These are phyloP conservation scores for Ceratocystis diversiconidia DNA, from an alignment of 2,329 filamentous ascomycete genomes.

Conservation along the genomic window DNA sequence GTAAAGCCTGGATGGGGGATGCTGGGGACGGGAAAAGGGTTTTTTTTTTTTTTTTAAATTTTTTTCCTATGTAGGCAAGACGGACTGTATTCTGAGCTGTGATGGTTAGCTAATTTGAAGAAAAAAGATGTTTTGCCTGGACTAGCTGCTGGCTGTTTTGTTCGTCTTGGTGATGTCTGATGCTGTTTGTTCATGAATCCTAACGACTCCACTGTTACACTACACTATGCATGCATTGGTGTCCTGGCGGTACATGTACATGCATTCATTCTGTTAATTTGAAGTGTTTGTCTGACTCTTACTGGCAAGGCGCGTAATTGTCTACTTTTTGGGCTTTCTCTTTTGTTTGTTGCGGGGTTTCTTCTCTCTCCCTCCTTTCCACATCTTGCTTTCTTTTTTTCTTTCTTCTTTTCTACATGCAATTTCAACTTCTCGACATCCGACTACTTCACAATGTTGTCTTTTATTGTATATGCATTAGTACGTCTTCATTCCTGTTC, in stretches of 20 bases:
- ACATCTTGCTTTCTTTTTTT: neutral
- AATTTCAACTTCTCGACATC: too few relatives aligned
- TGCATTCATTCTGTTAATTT: too few relatives aligned
- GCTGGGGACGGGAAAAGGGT: neutral
- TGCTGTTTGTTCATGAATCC: too few relatives aligned
- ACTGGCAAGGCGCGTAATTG: too few relatives aligned
- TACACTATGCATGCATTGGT: neutral
- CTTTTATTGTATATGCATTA: conserved; percentile 5
- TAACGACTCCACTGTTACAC: too few relatives aligned
- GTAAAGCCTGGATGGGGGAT: neutral
- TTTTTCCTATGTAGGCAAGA: neutral
- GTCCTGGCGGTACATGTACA: neutral
- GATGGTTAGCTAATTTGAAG: neutral
- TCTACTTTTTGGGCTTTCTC: neutral
- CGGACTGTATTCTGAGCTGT: neutral
- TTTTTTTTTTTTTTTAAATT: conserved; percentile 6
- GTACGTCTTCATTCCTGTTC: neutral
- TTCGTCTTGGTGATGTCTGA: too few relatives aligned
- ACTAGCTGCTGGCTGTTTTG: neutral
- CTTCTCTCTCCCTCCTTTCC: neutral
- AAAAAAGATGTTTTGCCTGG: neutral
- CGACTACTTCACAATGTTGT: neutral
- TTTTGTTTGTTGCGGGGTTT: neutral
- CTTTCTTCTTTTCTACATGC: neutral
- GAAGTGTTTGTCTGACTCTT: too few relatives aligned